Conservation (phyloP, 176 grass and related monocot species). For the Phyllostachys edulis region DNA sequence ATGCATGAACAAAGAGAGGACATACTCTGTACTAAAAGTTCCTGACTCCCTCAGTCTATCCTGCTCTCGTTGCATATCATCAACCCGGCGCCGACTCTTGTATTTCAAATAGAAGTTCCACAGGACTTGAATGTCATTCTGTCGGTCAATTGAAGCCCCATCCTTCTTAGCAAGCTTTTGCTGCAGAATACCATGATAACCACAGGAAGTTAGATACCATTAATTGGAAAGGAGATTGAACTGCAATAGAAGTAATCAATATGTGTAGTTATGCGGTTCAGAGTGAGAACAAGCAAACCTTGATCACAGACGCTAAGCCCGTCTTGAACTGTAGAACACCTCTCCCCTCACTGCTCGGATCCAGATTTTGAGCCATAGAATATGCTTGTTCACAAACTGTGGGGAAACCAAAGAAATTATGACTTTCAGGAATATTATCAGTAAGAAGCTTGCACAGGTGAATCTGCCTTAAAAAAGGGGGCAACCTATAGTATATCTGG, state of each 20-base stretch:
- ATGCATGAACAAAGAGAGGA: not conserved
- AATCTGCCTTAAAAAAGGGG: not conserved
- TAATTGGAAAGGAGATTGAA: not conserved
- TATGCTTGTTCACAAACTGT: constrained; percentile 86
- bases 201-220: not conserved
- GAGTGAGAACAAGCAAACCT: constrained; percentile 47
- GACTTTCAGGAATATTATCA: not conserved
- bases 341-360: constrained; percentile 71
- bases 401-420: not conserved
- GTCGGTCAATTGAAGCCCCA: constrained; percentile 50
- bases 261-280: not conserved
- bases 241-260: not conserved
- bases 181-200: constrained; percentile 43
- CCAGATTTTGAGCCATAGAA: constrained; percentile 78
- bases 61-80: constrained; percentile 76
- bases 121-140: constrained; percentile 65
- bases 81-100: constrained; percentile 60
- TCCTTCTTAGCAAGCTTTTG: constrained; percentile 85
- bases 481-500: not conserved
- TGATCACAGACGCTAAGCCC: constrained; percentile 74
- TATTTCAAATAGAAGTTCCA: constrained; percentile 80
- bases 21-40: constrained; percentile 81
- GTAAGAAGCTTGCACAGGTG: not conserved
- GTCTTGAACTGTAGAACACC: constrained; percentile 94
- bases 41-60: constrained; percentile 65